Evolutionary conservation across 2,329 filamentous ascomycete species (phyloP), one percentile per base, ranked within the genome.

Genomic region (Cytospora piceae): DNA sequence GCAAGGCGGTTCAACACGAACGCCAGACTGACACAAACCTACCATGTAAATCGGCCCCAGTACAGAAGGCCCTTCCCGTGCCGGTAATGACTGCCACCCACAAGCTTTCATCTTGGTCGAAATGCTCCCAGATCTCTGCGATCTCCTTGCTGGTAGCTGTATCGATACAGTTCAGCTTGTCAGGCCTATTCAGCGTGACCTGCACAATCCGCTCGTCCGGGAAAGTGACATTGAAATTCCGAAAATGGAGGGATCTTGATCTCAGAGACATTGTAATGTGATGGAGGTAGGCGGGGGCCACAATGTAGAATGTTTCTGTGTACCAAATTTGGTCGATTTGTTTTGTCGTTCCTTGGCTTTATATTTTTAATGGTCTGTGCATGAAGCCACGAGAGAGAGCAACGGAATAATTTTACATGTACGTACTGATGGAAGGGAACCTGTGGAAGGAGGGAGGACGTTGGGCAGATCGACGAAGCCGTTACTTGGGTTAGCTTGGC

Each of bases 51-150:
- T 90, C 87, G 39, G 86, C 85, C 17, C 87, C 87, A 0, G 87
- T 85, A 74, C 86, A 90, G 71, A 90, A 90, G 5, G 86, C 85
- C 31, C 85, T 78, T 0, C 86, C 87, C 0, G 77, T 76, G n/a
- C 87, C 87, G 2, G 87, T 89, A 63, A 90, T 75, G 15, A 90
- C 80, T 59, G 83, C 87, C 70, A 84, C 85, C 65, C 83, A 82
- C 59, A 90, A 78, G 1, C 75, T 77, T 2, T 85, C 82, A 73
- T 89, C 82, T 20, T 72, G 72, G 71, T 90, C 87, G 72, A 85
- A 87, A 80, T 82, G 86, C 20, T 78, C 69, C 70, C 70, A 72
- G 62, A 84, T 75, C 2, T 68, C 68, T 64, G 77, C 77, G 54
- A 86, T 80, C 58, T 80, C 79, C 66, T 76, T 75, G 74, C 85